A percentile compares a stretch with the other conserved stretches of the same genome.
These are phyloP conservation scores for Daldinia concentrica DNA, from an alignment of 495 filamentous ascomycete species.

Conservation along the genomic window DNA sequence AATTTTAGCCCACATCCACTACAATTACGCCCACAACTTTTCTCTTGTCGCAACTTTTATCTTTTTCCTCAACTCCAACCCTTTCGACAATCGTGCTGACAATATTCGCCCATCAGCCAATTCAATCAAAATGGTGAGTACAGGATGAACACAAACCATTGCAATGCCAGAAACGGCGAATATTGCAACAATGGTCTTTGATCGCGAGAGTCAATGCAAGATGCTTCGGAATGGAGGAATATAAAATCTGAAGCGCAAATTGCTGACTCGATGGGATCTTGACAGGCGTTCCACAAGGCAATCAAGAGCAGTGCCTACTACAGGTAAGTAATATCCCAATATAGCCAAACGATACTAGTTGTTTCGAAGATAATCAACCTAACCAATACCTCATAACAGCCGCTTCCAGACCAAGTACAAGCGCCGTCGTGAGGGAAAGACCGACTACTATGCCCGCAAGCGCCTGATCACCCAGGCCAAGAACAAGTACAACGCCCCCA, in stretches of 20 bases:
- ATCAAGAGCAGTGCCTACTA: constrained; percentile 98
- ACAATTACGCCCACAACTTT: constrained; percentile 41
- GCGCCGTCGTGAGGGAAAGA: constrained; percentile 95
- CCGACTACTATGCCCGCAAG: constrained; percentile 99
- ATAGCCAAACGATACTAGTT: neutral
- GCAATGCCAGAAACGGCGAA: constrained; percentile 45
- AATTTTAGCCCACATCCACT: constrained; percentile 45
- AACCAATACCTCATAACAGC: constrained; percentile 65
- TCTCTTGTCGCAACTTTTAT: constrained; percentile 43
- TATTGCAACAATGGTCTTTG: constrained; percentile 42
- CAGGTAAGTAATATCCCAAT: constrained; percentile 70
- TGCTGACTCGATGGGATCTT: constrained; percentile 85
- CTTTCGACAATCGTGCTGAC: constrained; percentile 47
- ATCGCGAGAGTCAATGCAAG: constrained; percentile 83
- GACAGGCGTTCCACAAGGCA: constrained; percentile 90
- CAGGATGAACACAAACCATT: constrained; percentile 27
- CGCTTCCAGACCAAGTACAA: constrained; percentile 99
- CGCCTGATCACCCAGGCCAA: constrained; percentile 99
- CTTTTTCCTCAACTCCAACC: constrained; percentile 39
- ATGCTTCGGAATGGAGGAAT: constrained; percentile 81
- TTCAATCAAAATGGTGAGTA: constrained; percentile 70
- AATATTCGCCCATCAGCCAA: constrained; percentile 50
- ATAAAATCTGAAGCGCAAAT: constrained; percentile 91
- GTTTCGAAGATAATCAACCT: neutral
- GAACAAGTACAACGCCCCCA: constrained; percentile 99